Percentiles rank a stretch among this genome's conserved stretches.
Evolutionary conservation across 2,329 filamentous ascomycete genomes (phyloP).

Genomic region (Paecilomyces variotii): DNA sequence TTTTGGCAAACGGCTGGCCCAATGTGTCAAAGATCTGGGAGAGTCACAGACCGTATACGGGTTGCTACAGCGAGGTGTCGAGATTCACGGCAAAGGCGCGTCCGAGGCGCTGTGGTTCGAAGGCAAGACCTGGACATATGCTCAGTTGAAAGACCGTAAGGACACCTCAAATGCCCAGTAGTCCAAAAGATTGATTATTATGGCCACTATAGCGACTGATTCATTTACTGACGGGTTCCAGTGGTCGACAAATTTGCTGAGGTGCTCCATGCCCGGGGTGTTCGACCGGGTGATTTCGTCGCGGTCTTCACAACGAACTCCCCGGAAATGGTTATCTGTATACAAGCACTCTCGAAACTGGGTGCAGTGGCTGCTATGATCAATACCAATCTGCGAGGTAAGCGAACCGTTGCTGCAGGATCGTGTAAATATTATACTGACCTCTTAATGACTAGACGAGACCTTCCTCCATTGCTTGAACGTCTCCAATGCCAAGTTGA

Average conservation of each 20-base stretch:
- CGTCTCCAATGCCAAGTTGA: constrained; percentile 32
- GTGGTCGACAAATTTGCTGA: constrained; percentile 39
- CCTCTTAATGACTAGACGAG: constrained; percentile 24
- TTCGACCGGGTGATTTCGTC: constrained; percentile 35
- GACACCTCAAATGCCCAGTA: not conserved
- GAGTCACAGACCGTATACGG: constrained; percentile 35
- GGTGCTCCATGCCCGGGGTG: constrained; percentile 29
- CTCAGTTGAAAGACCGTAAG: constrained; percentile 35
- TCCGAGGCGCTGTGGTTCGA: constrained; percentile 43
- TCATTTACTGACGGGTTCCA: constrained; percentile 13
- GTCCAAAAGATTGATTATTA: too few species aligned
- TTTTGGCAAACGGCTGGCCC: constrained; percentile 24
- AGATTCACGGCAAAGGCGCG: constrained; percentile 29
- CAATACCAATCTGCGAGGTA: constrained; percentile 41
- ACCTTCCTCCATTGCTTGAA: constrained; percentile 39
- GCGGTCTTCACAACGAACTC: constrained; percentile 43
- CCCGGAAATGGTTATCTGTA: constrained; percentile 40
- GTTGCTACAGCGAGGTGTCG: constrained; percentile 35
- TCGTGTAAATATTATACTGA: not conserved
- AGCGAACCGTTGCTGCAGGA: constrained; percentile 2
- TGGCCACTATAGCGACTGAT: too few species aligned
- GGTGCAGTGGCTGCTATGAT: constrained; percentile 40
- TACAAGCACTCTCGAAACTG: constrained; percentile 40
- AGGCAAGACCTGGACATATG: constrained; percentile 41
- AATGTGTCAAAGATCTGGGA: constrained; percentile 30